Base-by-base conservation (phyloP, 768 basidiomycete genomes). In the Tephrocybe rancida region DNA sequence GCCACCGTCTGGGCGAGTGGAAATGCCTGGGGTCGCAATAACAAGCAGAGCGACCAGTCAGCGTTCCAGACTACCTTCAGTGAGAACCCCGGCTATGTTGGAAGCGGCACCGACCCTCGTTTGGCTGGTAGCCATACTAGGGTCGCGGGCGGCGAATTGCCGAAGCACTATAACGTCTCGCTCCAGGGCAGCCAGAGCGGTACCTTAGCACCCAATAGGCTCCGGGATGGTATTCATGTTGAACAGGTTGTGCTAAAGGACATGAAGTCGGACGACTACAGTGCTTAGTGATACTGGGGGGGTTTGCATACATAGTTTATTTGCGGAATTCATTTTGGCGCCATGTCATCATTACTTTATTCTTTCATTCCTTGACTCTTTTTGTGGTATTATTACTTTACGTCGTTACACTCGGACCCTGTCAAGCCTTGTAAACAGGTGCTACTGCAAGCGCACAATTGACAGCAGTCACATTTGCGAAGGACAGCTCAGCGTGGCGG, bases 1-100 rank as follows among this genome's bases (percentile, higher is more conserved):
- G 71, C 72, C 5, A 73, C 72, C 0, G 59, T 73, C 10, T 73
- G 71, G 71, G 63, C 66, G 1, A 58, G 56, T 29, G 55, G 60
- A 22, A 44, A 61, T 37, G 58, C 55, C 29, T 61, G 60, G 58
- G 44, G 52, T 1, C 44, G 45, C 8, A 47, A 41, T 26, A 57
- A 56, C 48, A 53, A 59, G 48, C 22, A 14, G 11, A 30, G 19
- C n/a, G 44, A 52, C 35, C 35, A 39, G 3, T 52, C 44, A 8
- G 51, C 52, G 5, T 42, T 54, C 11, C 18, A 54, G n/a, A 47
- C 52, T 16, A 54, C 46, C 21, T 22, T 54, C 39, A 43, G 46
- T 21, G 45, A 42, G n/a, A 18, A n/a, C 3, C 52, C 52, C 10
- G 52, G 52, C 2, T 54, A 54, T 25, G 10, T 54, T 48, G 38